phyloP scores from a whole-genome alignment of 495 filamentous ascomycete genomes.

The Choiromyces venosus region DNA sequence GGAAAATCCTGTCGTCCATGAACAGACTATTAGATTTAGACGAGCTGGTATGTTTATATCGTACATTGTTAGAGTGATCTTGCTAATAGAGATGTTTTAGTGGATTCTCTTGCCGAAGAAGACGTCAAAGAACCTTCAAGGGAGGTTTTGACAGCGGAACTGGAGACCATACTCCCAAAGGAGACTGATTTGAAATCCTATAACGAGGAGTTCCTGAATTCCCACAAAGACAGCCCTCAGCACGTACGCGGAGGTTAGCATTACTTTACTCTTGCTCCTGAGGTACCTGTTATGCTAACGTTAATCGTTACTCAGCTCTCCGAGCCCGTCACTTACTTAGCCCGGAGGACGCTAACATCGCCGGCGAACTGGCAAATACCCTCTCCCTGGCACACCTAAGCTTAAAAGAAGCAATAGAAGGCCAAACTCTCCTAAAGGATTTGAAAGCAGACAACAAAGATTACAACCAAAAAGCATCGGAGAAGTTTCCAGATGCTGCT shows the following conservation, averaged over 20 bases:
- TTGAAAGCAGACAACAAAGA: constrained; percentile 56
- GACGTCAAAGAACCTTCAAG: constrained; percentile 34
- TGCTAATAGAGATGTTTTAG: constrained; percentile 15
- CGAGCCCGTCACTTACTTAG: constrained; percentile 57
- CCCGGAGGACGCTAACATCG: constrained; percentile 53
- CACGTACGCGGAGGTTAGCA: constrained; percentile 50
- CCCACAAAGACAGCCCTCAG: constrained; percentile 57
- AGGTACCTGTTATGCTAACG: constrained; percentile 11
- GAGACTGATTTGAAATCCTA: constrained; percentile 55
- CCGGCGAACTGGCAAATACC: constrained; percentile 56
- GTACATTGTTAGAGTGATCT: neutral
- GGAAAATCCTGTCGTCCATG: constrained; percentile 68
- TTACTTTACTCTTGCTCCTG: neutral
- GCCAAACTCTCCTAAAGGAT: constrained; percentile 54
- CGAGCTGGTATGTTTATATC: constrained; percentile 47
- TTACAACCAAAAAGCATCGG: constrained; percentile 60
- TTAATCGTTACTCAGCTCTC: constrained; percentile 49
- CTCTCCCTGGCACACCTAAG: constrained; percentile 53
- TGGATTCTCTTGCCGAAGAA: constrained; percentile 34
- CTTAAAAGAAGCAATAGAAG: constrained; percentile 58
- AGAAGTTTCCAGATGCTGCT: constrained; percentile 57
- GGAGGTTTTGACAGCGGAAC: constrained; percentile 30
- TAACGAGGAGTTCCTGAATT: constrained; percentile 62
- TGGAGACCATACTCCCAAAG: constrained; percentile 56
- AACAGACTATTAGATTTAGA: constrained; percentile 67